Conservation (phyloP, 1,139 yeast genomes). For the Candida buenavistaensis region DNA sequence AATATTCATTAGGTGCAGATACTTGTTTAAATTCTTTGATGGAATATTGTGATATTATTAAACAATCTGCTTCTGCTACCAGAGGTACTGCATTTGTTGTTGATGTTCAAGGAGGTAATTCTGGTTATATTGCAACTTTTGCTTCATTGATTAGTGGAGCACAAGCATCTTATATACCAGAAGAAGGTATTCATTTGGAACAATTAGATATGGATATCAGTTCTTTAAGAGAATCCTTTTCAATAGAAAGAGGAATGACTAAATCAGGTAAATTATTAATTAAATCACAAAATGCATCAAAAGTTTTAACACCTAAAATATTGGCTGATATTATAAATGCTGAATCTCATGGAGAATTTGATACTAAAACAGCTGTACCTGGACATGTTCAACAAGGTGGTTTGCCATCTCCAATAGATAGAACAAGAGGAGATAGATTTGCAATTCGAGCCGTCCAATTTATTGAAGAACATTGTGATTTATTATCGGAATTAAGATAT, state of each 20-base stretch:
- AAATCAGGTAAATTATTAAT: conserved; percentile 81
- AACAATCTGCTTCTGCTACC: conserved; percentile 77
- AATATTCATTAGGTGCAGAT: conserved; percentile 75
- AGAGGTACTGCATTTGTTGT: conserved; percentile 77
- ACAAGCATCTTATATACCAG: conserved; percentile 75
- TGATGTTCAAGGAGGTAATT: conserved; percentile 87
- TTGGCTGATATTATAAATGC: conserved; percentile 81
- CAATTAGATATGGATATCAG: conserved; percentile 64
- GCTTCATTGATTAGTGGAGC: conserved; percentile 74
- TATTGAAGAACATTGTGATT: conserved; percentile 54
- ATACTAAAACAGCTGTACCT: conserved; percentile 93
- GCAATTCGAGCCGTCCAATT: conserved; percentile 88
- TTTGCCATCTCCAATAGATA: conserved; percentile 90
- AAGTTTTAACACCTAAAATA: conserved; percentile 76
- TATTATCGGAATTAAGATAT: conserved; percentile 25
- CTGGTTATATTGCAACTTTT: conserved; percentile 74
- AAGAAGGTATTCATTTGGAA: conserved; percentile 57
- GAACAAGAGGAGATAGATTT: conserved; percentile 87
- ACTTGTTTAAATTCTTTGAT: conserved; percentile 76
- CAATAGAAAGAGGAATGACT: conserved; percentile 58
- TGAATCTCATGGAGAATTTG: conserved; percentile 75
- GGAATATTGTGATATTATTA: conserved; percentile 75
- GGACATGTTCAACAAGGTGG: conserved; percentile 99
- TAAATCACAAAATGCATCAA: conserved; percentile 83
- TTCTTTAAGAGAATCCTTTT: conserved; percentile 55